These are phyloP conservation scores for Chimonanthus praecox DNA, from an alignment of 164 flowering plant genomes.

Conservation along the genomic window DNA sequence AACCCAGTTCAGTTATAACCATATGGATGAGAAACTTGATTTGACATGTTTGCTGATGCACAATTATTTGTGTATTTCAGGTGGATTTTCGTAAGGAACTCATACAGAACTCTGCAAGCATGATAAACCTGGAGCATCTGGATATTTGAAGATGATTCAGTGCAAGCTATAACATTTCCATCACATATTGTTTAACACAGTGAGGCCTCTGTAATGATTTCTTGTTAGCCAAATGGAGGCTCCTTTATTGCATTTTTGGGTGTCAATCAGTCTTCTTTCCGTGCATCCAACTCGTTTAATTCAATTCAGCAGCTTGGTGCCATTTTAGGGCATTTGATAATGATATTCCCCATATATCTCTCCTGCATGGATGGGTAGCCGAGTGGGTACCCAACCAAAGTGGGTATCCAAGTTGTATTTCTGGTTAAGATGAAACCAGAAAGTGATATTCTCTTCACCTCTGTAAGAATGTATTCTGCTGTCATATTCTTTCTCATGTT, in stretches of 20 bases:
- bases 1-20: background rate
- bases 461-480: too few species aligned
- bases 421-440: background rate
- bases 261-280: background rate
- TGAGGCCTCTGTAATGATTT: too few species aligned
- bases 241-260: background rate
- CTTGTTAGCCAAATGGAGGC: background rate
- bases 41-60: background rate
- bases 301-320: background rate
- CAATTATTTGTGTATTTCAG: constrained; percentile 25
- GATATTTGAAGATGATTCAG: constrained; percentile 49
- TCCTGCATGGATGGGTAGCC: background rate
- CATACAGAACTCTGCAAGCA: constrained; percentile 48
- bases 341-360: background rate
- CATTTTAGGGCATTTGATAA: background rate
- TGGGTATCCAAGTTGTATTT: background rate
- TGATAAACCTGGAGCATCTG: constrained; percentile 50
- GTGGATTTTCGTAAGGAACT: constrained; percentile 79
- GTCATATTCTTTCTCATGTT: too few species aligned
- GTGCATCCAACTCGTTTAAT: background rate
- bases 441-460: too few species aligned
- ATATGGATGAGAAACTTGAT: background rate
- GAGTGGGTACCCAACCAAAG: background rate
- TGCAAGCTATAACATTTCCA: background rate
- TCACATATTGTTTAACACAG: background rate